phyloP scores from a whole-genome alignment of 2,329 filamentous ascomycete genomes.

The Furcasterigmium sp. region DNA sequence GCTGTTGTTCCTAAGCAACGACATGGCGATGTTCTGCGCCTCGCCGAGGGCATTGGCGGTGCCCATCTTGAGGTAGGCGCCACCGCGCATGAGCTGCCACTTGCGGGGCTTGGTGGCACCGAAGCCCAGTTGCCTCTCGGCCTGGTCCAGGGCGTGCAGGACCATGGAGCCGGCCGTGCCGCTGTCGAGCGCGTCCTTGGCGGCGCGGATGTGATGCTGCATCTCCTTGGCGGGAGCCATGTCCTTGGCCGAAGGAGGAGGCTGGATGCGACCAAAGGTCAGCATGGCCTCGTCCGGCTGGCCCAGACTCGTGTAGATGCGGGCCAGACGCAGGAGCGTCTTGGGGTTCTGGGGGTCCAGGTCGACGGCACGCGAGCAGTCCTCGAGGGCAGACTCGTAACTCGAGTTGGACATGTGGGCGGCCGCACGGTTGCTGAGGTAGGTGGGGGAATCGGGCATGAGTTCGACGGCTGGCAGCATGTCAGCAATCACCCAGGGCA shows the following conservation, averaged over 20 bases:
- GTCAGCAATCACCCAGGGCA: constrained; percentile 5
- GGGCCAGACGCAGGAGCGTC: constrained; percentile 79
- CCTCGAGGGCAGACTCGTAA: constrained; percentile 75
- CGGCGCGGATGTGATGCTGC: constrained; percentile 74
- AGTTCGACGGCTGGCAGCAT: constrained; percentile 73
- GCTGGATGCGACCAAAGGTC: constrained; percentile 75
- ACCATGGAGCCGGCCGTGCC: constrained; percentile 87
- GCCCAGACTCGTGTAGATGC: constrained; percentile 84
- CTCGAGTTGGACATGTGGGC: constrained; percentile 85
- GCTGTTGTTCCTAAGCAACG: constrained; percentile 75
- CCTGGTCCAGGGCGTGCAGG: constrained; percentile 84
- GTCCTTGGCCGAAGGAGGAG: constrained; percentile 79
- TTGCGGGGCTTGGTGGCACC: constrained; percentile 80
- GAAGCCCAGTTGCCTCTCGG: constrained; percentile 71
- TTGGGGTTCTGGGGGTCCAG: constrained; percentile 84
- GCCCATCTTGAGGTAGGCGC: constrained; percentile 90
- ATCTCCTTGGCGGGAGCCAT: constrained; percentile 78
- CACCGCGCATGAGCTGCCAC: constrained; percentile 89
- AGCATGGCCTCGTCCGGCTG: constrained; percentile 81
- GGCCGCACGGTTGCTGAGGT: constrained; percentile 90
- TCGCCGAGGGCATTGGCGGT: constrained; percentile 84
- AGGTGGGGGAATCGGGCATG: constrained; percentile 79
- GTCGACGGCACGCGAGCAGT: constrained; percentile 77
- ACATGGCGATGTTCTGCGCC: constrained; percentile 89
- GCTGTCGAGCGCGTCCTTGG: constrained; percentile 68